Conservation (phyloP, 2,329 filamentous ascomycete genomes). For the Myriangium duriaei region DNA sequence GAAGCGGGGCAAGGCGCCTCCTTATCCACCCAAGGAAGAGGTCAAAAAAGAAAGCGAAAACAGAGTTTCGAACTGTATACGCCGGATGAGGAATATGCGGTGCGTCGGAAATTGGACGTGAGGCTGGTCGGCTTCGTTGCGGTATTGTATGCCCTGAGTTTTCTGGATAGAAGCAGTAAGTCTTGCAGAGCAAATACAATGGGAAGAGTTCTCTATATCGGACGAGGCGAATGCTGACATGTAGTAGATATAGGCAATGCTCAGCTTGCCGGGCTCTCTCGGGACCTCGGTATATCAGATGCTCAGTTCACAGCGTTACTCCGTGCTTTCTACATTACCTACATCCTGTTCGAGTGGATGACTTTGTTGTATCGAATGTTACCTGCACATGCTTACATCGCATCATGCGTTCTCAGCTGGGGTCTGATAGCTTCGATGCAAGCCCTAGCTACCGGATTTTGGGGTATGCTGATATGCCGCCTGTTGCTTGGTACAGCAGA, state of each 20-base stretch:
- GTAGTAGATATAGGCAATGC: conserved; percentile 40
- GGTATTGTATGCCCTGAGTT: conserved; percentile 70
- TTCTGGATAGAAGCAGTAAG: conserved; percentile 58
- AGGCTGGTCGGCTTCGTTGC: conserved; percentile 70
- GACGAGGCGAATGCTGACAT: no score
- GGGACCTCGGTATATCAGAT: conserved; percentile 42
- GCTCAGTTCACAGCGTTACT: conserved; percentile 49
- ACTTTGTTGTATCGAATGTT: conserved; percentile 45
- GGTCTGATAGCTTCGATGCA: conserved; percentile 68
- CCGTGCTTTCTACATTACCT: conserved; percentile 51
- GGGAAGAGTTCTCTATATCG: no score
- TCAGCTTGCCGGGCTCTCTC: conserved; percentile 43
- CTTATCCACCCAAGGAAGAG: no score
- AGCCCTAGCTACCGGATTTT: conserved; percentile 30
- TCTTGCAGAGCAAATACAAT: no score
- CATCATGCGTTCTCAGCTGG: conserved; percentile 60
- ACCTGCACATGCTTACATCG: conserved; percentile 49
- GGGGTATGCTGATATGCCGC: conserved; percentile 51
- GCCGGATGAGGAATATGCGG: conserved; percentile 57
- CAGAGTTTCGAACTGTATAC: conserved; percentile 39
- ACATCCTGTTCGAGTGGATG: conserved; percentile 56
- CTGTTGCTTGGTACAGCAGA: conserved; percentile 43
- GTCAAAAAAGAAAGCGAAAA: conserved; percentile 1
- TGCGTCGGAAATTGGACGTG: conserved; percentile 62
- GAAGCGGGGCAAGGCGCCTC: no score